These are phyloP conservation scores for Raffaelea deltoideospora DNA, from an alignment of 2,329 filamentous ascomycete genomes.

Conservation along the genomic window DNA sequence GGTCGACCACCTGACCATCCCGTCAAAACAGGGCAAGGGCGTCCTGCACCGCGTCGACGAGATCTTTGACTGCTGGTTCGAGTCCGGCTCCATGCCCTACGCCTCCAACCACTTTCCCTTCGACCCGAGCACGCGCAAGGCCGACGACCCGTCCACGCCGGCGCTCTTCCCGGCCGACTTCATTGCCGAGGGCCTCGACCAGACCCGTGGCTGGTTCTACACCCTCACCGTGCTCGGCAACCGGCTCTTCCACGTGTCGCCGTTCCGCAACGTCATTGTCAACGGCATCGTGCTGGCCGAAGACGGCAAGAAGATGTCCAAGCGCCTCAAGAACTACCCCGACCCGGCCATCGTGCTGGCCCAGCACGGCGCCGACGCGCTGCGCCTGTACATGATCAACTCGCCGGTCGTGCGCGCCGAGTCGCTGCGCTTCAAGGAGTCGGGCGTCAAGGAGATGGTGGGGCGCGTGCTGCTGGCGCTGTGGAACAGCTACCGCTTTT, in stretches of 20 bases:
- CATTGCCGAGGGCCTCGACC: slow-evolving; percentile 42
- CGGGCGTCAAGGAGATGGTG: slow-evolving; percentile 87
- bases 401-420: slow-evolving; percentile 89
- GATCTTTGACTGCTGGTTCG: slow-evolving; percentile 43
- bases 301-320: slow-evolving; percentile 95
- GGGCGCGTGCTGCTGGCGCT: slow-evolving; percentile 79
- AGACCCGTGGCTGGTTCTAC: slow-evolving; percentile 96
- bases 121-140: slow-evolving; percentile 71
- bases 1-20: slow-evolving; percentile 87
- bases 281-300: slow-evolving; percentile 38
- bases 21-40: slow-evolving; percentile 60
- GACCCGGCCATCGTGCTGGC: slow-evolving; percentile 72
- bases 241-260: slow-evolving; percentile 43
- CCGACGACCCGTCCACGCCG: slow-evolving; percentile 43
- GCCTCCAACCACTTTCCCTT: slow-evolving; percentile 45
- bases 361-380: slow-evolving; percentile 80
- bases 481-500: slow-evolving; percentile 97
- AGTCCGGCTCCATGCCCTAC: slow-evolving; percentile 36
- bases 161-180: slow-evolving; percentile 35
- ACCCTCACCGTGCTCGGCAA: slow-evolving; percentile 79
- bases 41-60: slow-evolving; percentile 47
- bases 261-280: slow-evolving; percentile 63
- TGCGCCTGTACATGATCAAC: slow-evolving; percentile 92
- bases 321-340: slow-evolving; percentile 90
- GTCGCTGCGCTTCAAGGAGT: slow-evolving; percentile 79